A percentile compares a stretch with the other conserved stretches of the same genome.
Conservation (phyloP, 2,329 filamentous ascomycete genomes). For the Mollisiaceae sp. region DNA sequence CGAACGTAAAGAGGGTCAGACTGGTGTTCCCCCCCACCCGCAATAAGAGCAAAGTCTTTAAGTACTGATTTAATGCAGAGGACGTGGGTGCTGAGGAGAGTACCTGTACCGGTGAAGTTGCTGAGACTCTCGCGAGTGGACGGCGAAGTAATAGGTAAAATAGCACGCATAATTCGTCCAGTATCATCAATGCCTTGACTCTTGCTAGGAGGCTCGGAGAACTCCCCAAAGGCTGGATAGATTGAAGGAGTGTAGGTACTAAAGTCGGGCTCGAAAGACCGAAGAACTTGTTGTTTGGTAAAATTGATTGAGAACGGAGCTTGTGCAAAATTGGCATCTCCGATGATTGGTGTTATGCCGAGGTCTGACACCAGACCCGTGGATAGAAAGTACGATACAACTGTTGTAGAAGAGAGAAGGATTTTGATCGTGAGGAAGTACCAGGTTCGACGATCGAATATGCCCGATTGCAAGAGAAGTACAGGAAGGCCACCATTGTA, state of each 20-base stretch:
- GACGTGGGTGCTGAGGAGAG: slow-evolving; percentile 14
- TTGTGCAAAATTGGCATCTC: neutral
- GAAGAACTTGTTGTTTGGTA: neutral
- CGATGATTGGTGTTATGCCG: slow-evolving; percentile 11
- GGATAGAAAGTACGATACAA: slow-evolving; percentile 15
- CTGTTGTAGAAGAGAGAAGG: neutral
- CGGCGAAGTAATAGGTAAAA: slow-evolving; percentile 10
- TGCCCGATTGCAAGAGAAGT: slow-evolving; percentile 4
- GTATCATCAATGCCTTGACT: slow-evolving; percentile 8
- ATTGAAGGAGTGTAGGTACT: neutral
- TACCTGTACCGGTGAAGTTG: slow-evolving; percentile 14
- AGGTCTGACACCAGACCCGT: slow-evolving; percentile 13
- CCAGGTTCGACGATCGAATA: slow-evolving; percentile 11
- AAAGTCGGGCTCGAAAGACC: slow-evolving; percentile 4
- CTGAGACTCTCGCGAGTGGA: slow-evolving; percentile 8
- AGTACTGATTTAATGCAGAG: slow-evolving; percentile 12
- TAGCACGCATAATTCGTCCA: slow-evolving; percentile 4
- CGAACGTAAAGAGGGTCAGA: slow-evolving; percentile 1
- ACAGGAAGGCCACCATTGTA: slow-evolving; percentile 2
- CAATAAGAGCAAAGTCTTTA: neutral
- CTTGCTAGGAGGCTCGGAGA: slow-evolving; percentile 9
- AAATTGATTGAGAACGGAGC: slow-evolving; percentile 1
- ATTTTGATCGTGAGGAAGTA: slow-evolving; percentile 12
- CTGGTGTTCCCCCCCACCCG: neutral
- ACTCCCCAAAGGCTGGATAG: slow-evolving; percentile 16